phyloP scores from a whole-genome alignment of 176 grass and related monocot species.

The Triticum dicoccoides region DNA sequence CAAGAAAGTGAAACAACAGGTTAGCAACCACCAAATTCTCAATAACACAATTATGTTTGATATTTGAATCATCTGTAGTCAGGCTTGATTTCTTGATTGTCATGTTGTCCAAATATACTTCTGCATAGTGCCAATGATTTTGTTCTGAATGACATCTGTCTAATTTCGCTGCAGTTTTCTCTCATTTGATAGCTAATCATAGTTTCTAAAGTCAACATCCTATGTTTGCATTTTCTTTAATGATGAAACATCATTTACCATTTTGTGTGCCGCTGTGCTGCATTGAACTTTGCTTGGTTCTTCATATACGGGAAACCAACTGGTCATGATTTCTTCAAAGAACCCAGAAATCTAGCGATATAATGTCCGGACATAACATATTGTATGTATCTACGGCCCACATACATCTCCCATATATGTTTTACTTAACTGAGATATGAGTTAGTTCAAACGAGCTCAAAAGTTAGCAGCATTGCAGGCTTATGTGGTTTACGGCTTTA shows the following conservation, averaged over 20 bases:
- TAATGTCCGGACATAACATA: not conserved
- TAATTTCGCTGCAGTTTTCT: not conserved
- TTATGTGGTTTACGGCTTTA: not conserved
- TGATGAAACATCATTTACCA: not conserved
- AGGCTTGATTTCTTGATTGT: slow-evolving; percentile 8
- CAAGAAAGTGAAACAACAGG: slow-evolving; percentile 97
- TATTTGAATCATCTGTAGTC: slow-evolving; percentile 1
- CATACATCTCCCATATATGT: not conserved
- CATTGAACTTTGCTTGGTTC: not conserved
- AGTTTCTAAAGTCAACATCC: not conserved
- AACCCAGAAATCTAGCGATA: not conserved
- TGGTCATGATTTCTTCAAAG: not conserved
- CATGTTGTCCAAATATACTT: not conserved
- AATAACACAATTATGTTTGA: not conserved
- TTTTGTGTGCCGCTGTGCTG: not conserved
- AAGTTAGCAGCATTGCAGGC: not conserved
- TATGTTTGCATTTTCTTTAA: not conserved
- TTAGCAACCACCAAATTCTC: slow-evolving; percentile 31
- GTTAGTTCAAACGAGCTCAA: not conserved
- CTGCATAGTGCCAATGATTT: not conserved
- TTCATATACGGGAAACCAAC: not conserved
- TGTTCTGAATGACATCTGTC: not conserved
- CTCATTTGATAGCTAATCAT: not conserved
- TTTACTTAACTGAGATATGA: not conserved
- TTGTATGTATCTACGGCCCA: not conserved